Conservation (phyloP, 1,284 basidiomycete genomes). For the Moesziomyces parantarcticus region DNA sequence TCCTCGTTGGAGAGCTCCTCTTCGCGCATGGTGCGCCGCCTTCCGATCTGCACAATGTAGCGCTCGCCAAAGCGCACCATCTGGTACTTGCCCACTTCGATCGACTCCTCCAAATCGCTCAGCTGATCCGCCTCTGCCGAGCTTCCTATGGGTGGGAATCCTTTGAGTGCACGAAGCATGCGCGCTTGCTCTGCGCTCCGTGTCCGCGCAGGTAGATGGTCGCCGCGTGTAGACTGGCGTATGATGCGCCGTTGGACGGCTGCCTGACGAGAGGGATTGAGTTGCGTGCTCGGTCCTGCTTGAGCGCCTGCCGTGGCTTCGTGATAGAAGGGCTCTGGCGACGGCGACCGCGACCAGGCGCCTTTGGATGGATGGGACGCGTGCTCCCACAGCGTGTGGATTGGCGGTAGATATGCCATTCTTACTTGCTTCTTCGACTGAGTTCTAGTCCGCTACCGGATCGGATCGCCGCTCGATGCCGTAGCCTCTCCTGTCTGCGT, state of each 20-base stretch:
- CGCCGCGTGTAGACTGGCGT: slow-evolving; percentile 47
- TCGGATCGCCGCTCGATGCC: neutral
- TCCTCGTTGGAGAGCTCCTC: slow-evolving; percentile 59
- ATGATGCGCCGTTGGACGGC: slow-evolving; percentile 32
- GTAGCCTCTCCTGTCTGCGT: neutral
- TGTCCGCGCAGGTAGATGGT: slow-evolving; percentile 51
- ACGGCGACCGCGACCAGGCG: slow-evolving; percentile 40
- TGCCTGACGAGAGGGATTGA: slow-evolving; percentile 25
- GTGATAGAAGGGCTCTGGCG: slow-evolving; percentile 31
- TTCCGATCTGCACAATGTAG: slow-evolving; percentile 61
- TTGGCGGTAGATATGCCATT: slow-evolving; percentile 42
- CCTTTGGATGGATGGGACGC: slow-evolving; percentile 45
- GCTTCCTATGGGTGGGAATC: slow-evolving; percentile 54
- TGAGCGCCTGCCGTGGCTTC: slow-evolving; percentile 7
- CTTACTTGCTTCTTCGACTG: too few relatives aligned
- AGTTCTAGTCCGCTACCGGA: neutral
- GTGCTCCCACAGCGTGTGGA: slow-evolving; percentile 43
- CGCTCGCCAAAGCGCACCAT: slow-evolving; percentile 57
- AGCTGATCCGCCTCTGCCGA: slow-evolving; percentile 60
- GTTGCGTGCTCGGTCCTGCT: slow-evolving; percentile 30
- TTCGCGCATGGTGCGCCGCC: slow-evolving; percentile 54
- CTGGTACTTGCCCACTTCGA: slow-evolving; percentile 54
- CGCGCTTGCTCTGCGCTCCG: slow-evolving; percentile 49
- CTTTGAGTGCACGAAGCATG: slow-evolving; percentile 53
- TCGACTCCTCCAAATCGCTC: slow-evolving; percentile 59